Base-by-base conservation (phyloP, 148 eudicot genomes). In the Diospyros lotus region DNA sequence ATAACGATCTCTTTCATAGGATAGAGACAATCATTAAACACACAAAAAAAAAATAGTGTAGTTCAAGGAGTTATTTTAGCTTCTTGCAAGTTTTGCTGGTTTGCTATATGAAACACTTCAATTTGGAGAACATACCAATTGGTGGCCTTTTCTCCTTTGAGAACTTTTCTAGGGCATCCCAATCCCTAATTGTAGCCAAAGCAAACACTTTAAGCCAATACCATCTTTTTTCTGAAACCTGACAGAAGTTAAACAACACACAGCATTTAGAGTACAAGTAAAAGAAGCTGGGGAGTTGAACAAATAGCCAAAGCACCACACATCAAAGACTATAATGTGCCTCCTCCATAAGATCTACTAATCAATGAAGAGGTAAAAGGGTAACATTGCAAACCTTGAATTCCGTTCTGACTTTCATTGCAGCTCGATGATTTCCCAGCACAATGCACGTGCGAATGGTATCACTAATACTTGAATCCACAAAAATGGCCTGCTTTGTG, bases 131-230 rank as follows among this genome's bases (percentile, higher is more conserved):
- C 82, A 45, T 87, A 93, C 98, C 98, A 77, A 81, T 87, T 70
- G 99, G 99, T 50, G 99, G 99, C 73, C 89, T 84, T 84, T 88
- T 96, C 85, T 96, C 99, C 86, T 91, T 96, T 38, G 99, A 91
- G 75, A 96, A 96, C 82, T 89, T 96, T 77, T 96, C 99, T 71
- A 96, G 82, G 76, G 93, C 93, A 81, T 87, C 93, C 99, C 99
- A 96, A 53, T 96, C 98, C 78, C 98, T 84, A 58, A 77, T 93
- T 65, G 99, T 96, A 76, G 97, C 98, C 87, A 93, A 84, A 53
- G 99, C 98, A 83, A 95, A 93, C 71, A 88, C 93, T 81, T 95
- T 95, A 60, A 95, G 94, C 99, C 99, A 95, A 84, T 95, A 93
- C 98, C 99, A 95, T 73, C 94, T 81, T 79, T 93, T 95, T 76